These are phyloP conservation scores for Penstemon newberryi DNA, from an alignment of 257 asterid species.

Conservation along the genomic window DNA sequence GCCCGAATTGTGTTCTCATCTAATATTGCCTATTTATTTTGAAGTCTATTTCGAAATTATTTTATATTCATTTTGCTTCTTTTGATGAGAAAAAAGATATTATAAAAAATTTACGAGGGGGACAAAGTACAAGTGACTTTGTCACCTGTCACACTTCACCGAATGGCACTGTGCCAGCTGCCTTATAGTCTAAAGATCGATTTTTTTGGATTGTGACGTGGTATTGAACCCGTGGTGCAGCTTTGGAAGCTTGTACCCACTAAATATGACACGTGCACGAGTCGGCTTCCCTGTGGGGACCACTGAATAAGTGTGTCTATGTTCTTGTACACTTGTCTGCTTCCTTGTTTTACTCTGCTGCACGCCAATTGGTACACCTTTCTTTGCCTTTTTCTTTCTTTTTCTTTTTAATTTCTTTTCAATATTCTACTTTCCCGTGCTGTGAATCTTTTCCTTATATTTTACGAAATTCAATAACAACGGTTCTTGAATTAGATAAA, in stretches of 20 bases:
- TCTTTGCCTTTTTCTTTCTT: background rate
- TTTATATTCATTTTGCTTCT: too few species aligned
- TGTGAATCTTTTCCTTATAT: background rate
- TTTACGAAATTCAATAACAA: background rate
- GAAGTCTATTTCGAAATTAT: too few species aligned
- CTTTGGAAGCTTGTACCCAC: constrained; percentile 15
- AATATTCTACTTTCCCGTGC: background rate
- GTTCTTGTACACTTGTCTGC: background rate
- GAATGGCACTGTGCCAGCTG: constrained; percentile 19
- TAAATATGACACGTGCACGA: constrained; percentile 28
- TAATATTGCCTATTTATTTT: too few species aligned
- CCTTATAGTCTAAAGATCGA: background rate
- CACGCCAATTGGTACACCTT: constrained; percentile 13
- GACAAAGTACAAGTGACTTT: constrained; percentile 17
- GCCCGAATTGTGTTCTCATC: background rate
- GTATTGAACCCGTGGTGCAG: constrained; percentile 29
- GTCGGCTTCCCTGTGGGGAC: constrained; percentile 23
- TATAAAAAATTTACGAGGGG: background rate
- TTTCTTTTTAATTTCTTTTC: background rate
- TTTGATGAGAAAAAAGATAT: too few species aligned
- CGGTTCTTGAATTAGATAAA: too few species aligned
- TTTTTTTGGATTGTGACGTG: constrained; percentile 22
- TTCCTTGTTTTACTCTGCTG: background rate
- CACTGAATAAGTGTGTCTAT: background rate
- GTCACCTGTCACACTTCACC: constrained; percentile 20